phyloP scores from a whole-genome alignment of 1,139 yeast genomes.

The Candida sojae region DNA sequence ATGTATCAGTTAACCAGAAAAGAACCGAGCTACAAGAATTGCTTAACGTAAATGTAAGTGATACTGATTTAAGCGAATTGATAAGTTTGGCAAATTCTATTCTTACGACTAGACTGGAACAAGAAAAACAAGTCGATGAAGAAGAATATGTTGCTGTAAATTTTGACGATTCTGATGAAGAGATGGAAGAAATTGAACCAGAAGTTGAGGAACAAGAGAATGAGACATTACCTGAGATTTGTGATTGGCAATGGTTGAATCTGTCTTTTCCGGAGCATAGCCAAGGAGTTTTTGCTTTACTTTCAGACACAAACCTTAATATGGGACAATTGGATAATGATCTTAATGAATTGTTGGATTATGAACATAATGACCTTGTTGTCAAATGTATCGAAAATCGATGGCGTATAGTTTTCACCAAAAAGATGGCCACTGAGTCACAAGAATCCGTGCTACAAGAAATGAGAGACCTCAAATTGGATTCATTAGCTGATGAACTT shows the following conservation, averaged over 20 bases:
- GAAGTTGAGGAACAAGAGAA: constrained; percentile 10
- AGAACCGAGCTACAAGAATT: constrained; percentile 41
- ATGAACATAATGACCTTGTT: constrained; percentile 52
- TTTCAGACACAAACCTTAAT: constrained; percentile 24
- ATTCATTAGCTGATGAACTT: constrained; percentile 29
- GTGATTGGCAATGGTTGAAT: constrained; percentile 10
- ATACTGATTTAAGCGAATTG: constrained; percentile 54
- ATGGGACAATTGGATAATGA: constrained; percentile 52
- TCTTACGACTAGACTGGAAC: constrained; percentile 39
- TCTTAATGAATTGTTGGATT: constrained; percentile 51
- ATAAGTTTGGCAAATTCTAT: constrained; percentile 53
- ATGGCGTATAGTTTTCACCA: constrained; percentile 55
- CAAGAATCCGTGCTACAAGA: constrained; percentile 32
- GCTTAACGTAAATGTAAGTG: constrained; percentile 46
- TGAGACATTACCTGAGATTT: background rate
- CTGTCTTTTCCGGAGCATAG: background rate
- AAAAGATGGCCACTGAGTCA: constrained; percentile 32
- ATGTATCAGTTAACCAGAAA: constrained; percentile 22
- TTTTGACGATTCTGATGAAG: constrained; percentile 29
- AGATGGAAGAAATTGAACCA: constrained; percentile 24
- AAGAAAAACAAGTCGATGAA: constrained; percentile 18
- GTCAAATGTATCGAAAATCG: constrained; percentile 54
- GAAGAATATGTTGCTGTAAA: constrained; percentile 23
- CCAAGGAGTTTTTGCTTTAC: constrained; percentile 15
- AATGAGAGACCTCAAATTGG: constrained; percentile 24